Evolutionary conservation across 768 basidiomycete genomes (phyloP), one percentile per base, ranked within the genome.

Genomic region (Collybiopsis confluens): DNA sequence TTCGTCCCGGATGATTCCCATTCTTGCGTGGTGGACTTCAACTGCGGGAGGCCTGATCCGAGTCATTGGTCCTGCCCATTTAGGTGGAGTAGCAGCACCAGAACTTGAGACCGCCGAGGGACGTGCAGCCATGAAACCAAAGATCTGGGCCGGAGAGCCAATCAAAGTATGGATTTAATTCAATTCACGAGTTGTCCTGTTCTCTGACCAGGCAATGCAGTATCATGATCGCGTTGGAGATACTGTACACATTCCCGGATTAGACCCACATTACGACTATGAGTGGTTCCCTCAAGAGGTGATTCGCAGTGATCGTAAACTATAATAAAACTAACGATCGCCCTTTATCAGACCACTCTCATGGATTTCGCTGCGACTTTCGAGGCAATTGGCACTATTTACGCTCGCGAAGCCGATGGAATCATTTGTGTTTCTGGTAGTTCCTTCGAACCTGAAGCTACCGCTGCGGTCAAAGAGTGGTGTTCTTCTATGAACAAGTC

Each of bases 361-460:
- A 30, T 40, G 57, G 56, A 16, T 58, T 45, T 48, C 20, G 30
- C 47, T 16, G 47, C 47, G 15, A 20, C 24, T 23, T 9, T 48
- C 13, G 47, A 48, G 16, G 37, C 24, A 35, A 45, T 13, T 4
- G 52, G 52, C 20, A 20, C 33, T 0, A 35, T 44, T 8, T 53
- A 53, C 26, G 6, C 26, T 4, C 43, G 42, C 21, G 42, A 42
- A 28, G 33, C 30, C 41, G 57, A 63, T 45, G 64, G 58, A 5
- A 27, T 61, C 1, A n/a, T 62, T 7, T 50, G 48, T 43, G 52
- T 51, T 3, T 57, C 64, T 8, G 52, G 43, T 18, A 36, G 45
- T 21, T 56, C 55, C 1, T 63, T 62, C 24, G 64, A 65, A 20
- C 40, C 41, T 15, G 55, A 37, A 11, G 54, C 57, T n/a, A 36